Base-by-base conservation (phyloP, 441 rosid genomes). In the Croton laevigatus region DNA sequence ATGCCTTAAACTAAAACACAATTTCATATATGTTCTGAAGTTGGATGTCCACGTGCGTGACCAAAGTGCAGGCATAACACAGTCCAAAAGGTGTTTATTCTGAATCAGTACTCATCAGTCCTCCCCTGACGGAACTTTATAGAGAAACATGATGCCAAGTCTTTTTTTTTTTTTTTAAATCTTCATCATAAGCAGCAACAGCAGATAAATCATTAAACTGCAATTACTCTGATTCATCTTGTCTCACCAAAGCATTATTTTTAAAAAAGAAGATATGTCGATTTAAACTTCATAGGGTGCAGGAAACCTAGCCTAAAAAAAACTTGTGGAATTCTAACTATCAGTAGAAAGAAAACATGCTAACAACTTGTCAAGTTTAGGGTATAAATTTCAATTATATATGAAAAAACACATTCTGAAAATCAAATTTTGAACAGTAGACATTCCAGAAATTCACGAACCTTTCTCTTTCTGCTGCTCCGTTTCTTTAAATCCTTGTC, bases 391-490 rank as follows among this genome's bases (percentile, higher is more conserved):
- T 68, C 52, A 55, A 8, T 65, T 17, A 44, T 5, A 22, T 19
- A 16, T 38, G 4, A 59, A 73, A 59, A 20, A 9, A 20, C 22
- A n/a, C 36, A 45, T 48, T 59, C 60, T 34, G 49, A 32, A 22
- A 44, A 40, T 8, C 2, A 23, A 37, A 72, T 68, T 8, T 22
- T 3, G 40, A 32, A 14, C 64, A 27, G n/a, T 14, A 32, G 63
- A 62, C 20, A 37, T 3, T 38, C 22, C 13, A 59, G 68, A 74
- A 72, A 16, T 20, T 6, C 32, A 68, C n/a, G 60, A 68, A 95
- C 98, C 99, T 93, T 95, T 84, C 97, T 87, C 83, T 84, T 91
- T 75, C 85, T 91, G 84, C 92, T 83, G 77, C 87, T 82, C 73
- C 77, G 89, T 83, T 85, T 91, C 89, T 86, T 89, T 45, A 80